Conservation (phyloP, 257 asterid species). For the Fraxinus pennsylvanica region DNA sequence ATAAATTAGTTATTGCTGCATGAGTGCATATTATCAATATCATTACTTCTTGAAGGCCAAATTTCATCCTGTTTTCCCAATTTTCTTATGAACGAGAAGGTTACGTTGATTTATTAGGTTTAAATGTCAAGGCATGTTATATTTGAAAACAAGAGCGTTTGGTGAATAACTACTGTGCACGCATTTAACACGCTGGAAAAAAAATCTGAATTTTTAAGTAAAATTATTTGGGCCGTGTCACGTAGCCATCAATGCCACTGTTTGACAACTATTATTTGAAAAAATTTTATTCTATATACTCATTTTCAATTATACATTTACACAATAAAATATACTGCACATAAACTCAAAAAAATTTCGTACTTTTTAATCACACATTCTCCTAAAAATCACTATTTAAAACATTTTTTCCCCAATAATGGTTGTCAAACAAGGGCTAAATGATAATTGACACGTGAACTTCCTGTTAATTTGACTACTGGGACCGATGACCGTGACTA, state of each 20-base stretch:
- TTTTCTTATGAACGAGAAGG: background rate
- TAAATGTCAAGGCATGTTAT: background rate
- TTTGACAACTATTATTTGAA: too few relatives aligned
- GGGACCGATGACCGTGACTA: background rate
- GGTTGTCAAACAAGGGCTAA: too few relatives aligned
- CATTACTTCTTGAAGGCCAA: background rate
- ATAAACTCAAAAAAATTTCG: too few relatives aligned
- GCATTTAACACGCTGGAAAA: background rate
- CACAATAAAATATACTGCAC: too few relatives aligned
- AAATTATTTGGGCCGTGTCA: background rate
- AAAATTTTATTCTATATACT: too few relatives aligned
- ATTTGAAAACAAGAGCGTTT: too few relatives aligned
- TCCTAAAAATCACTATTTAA: too few relatives aligned
- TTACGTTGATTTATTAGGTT: background rate
- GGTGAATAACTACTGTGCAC: background rate
- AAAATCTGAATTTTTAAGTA: background rate
- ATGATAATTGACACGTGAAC: background rate
- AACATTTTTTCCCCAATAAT: too few relatives aligned
- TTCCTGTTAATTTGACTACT: background rate
- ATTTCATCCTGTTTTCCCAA: background rate
- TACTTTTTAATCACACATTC: too few relatives aligned
- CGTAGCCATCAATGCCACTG: background rate
- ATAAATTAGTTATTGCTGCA: background rate
- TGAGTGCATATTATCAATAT: background rate
- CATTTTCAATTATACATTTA: too few relatives aligned